Base-by-base conservation (phyloP, 1,284 basidiomycete genomes). In the Irpex lacteus region DNA sequence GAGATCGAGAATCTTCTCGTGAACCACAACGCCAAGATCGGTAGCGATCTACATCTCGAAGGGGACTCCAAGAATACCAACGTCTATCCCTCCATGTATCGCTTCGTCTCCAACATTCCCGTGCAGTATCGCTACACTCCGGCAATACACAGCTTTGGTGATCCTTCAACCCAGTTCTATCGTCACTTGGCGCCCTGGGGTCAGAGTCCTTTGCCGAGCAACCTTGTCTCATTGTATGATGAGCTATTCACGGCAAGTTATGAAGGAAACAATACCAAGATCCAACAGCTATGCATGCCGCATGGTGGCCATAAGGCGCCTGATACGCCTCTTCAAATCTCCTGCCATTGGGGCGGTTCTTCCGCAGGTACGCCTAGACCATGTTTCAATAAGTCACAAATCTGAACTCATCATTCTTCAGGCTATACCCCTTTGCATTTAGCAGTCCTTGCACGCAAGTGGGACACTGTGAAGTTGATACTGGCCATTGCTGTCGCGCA, bases 241-340 rank as follows among this genome's bases (percentile, higher is more conserved):
- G 80, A 84, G 64, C 76, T 86, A 0, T 86, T 77, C 66, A 82
- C 85, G 67, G 85, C 85, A 2, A 83, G 81, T 67, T 81, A 77
- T 70, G 68, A 68, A 0, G 85, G 85, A 0, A 77, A 86, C 66
- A 81, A 82, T 60, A 78, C 74, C 18, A 81, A 76, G 64, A 77
- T 87, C 34, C 75, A 82, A 68, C 70, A 77, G 36, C 71, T 86
- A 6, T 87, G 85, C 69, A 73, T 85, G 11, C 82, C 84, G 5
- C 75, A 77, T 44, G 72, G 70, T 9, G 63, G 67, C 19, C 65
- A 69, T 7, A 67, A 69, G 37, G 60, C 19, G 19, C 19, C 55
- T 5, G 69, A 70, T 36, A 66, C 66, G 15, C 78, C 78, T 0
- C 73, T 85, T 8, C 81, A 81, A 56, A 81, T 86, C n/a, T 74